Base-by-base conservation (phyloP, 2,329 filamentous ascomycete genomes). In the Xylaria multiplex region DNA sequence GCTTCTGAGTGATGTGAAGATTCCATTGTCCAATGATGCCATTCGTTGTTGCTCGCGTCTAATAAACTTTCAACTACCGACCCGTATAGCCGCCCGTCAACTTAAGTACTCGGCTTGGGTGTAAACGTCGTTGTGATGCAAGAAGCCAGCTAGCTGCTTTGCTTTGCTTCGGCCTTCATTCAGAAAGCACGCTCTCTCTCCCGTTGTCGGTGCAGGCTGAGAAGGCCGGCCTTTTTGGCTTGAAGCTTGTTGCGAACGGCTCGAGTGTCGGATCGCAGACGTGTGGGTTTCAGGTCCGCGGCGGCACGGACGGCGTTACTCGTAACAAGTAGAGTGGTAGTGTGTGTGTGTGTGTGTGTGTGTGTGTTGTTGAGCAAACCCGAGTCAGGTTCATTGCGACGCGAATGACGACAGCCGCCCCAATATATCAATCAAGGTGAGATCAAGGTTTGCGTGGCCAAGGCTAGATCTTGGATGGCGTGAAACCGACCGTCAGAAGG, bases 401-500 rank as follows among this genome's bases (percentile, higher is more conserved):
- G 40, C 50, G 27, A 54, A 43, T 45, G 32, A 30, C 40, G 11
- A 46, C 53, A 62, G 43, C 32, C 50, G 49, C 32, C 45, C 2
- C 46, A 53, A 53, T 64, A 53, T 59, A 59, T 54, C 37, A 59
- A 59, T 54, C 37, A 59, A 43, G 14, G 49, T 59, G 32, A 19
- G 37, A 35, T 50, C 9, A 43, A 22, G 22, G 42, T 46, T 59
- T 52, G 40, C 35, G 22, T 6, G 22, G 37, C 27, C 48, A 50
- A 53, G 54, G 48, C 53, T 54, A 22, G 60, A 46, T 52, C 22
- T 27, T 19, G 49, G 46, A 45, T n/a, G 46, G 45, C 50, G 48
- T 66, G 64, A 58, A 66, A 50, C 55, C 46, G 13, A 27, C 6
- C 42, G 55, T 64, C 65, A 64, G 57, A 60, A 49, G 59, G 27